Evolutionary conservation across 2,329 filamentous ascomycete genomes (phyloP).

Genomic region (Aspergillus calidoustus): DNA sequence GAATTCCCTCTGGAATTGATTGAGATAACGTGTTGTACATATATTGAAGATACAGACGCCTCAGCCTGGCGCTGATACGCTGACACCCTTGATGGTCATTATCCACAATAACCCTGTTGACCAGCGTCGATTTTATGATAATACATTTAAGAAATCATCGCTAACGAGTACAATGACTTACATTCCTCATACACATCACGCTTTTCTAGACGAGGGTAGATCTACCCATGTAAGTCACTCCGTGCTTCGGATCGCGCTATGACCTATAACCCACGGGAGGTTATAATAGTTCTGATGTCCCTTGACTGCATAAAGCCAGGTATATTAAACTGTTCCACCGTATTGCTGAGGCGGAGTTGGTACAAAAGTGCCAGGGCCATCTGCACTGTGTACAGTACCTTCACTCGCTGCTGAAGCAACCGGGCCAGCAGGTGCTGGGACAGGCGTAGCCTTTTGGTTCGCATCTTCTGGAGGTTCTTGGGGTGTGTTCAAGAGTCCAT

Average conservation of each 20-base stretch:
- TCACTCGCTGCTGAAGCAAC: conserved; percentile 1
- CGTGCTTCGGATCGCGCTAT: background rate
- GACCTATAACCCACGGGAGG: background rate
- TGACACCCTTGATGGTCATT: background rate
- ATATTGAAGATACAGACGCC: background rate
- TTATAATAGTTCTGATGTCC: background rate
- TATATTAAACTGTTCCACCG: conserved; percentile 1
- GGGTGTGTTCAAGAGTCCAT: conserved; percentile 1
- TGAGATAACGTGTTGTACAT: background rate
- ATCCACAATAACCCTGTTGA: background rate
- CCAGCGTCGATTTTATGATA: background rate
- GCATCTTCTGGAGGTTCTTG: background rate
- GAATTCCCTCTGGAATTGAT: background rate
- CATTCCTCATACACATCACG: too few relatives aligned
- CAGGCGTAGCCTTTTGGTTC: conserved; percentile 5
- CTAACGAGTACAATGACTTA: too few relatives aligned
- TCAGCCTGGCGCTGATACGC: background rate
- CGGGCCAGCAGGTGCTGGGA: background rate
- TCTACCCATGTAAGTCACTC: too few relatives aligned
- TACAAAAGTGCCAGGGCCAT: background rate
- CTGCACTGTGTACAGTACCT: background rate
- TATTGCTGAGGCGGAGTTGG: conserved; percentile 3
- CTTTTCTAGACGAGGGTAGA: too few relatives aligned
- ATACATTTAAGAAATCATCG: background rate
- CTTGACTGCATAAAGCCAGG: background rate